These are phyloP conservation scores for Bisporella sp. DNA, from an alignment of 2,329 filamentous ascomycete genomes.

Conservation along the genomic window DNA sequence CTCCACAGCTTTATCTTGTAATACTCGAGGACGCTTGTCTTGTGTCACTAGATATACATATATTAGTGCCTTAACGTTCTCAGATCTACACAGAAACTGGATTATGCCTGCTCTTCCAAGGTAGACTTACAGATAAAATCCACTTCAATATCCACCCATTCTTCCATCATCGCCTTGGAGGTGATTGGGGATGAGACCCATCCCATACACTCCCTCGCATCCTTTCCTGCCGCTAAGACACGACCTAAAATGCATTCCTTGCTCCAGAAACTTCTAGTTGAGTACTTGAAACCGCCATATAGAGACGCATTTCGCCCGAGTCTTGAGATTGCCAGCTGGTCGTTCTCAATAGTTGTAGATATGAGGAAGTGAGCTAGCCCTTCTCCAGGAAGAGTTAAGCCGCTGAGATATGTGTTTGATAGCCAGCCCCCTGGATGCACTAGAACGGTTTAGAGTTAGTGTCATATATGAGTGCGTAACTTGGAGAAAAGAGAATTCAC, in stretches of 20 bases:
- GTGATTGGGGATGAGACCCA: conserved; percentile 58
- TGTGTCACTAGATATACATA: conserved; percentile 28
- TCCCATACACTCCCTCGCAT: conserved; percentile 59
- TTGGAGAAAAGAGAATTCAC: no score
- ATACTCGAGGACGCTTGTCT: conserved; percentile 49
- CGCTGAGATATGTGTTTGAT: conserved; percentile 60
- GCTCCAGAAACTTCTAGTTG: conserved; percentile 62
- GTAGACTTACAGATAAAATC: conserved; percentile 28
- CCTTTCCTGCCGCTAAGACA: conserved; percentile 55
- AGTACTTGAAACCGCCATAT: conserved; percentile 58
- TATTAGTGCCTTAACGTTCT: no score
- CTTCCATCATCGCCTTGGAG: conserved; percentile 43
- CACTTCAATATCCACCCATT: conserved; percentile 53
- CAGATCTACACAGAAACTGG: background rate
- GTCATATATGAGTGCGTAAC: no score
- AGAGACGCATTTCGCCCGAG: conserved; percentile 56
- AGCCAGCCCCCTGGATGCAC: conserved; percentile 58
- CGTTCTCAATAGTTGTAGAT: conserved; percentile 58
- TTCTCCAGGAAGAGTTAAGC: conserved; percentile 58
- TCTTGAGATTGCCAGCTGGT: conserved; percentile 48
- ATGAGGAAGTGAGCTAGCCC: conserved; percentile 57
- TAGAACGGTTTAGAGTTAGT: conserved; percentile 13
- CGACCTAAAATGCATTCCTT: conserved; percentile 58
- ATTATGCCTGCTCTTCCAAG: background rate
- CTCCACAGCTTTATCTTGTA: conserved; percentile 53